These are phyloP conservation scores for Lumnitzera littorea DNA, from an alignment of 345 rosid species.

Conservation along the genomic window DNA sequence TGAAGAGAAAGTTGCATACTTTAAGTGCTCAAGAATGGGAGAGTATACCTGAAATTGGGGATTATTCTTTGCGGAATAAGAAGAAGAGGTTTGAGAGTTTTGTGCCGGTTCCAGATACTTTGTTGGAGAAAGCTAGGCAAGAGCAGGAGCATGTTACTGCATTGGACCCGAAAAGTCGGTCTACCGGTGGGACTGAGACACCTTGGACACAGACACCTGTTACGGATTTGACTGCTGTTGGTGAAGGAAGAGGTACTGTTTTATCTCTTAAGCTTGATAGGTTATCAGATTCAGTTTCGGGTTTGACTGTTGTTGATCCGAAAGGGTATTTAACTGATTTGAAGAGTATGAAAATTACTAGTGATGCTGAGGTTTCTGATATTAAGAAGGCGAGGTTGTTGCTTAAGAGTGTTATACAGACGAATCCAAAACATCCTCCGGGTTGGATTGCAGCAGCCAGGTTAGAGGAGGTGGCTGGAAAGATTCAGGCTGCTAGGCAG, in stretches of 20 bases:
- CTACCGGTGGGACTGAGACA: constrained; percentile 75
- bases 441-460: constrained; percentile 98
- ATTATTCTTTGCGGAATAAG: constrained; percentile 76
- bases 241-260: constrained; percentile 94
- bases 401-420: constrained; percentile 78
- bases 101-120: constrained; percentile 80
- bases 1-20: constrained; percentile 74
- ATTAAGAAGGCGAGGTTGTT: constrained; percentile 85
- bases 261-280: constrained; percentile 84
- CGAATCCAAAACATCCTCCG: constrained; percentile 89
- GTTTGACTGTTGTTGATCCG: constrained; percentile 88
- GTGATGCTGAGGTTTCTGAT: constrained; percentile 91
- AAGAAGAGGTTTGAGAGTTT: constrained; percentile 91
- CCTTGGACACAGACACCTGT: constrained; percentile 86
- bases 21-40: constrained; percentile 79
- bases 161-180: constrained; percentile 78
- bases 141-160: constrained; percentile 94
- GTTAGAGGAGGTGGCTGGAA: constrained; percentile 94
- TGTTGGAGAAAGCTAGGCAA: constrained; percentile 76
- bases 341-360: constrained; percentile 90
- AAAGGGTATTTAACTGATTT: constrained; percentile 86
- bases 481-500: constrained; percentile 69
- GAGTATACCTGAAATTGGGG: constrained; percentile 91
- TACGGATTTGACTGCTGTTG: constrained; percentile 86
- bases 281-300: constrained; percentile 76